A percentile compares a stretch with the other conserved stretches of the same genome.
These are phyloP conservation scores for Tricholoma furcatifolium DNA, from an alignment of 768 basidiomycete species.

Conservation along the genomic window DNA sequence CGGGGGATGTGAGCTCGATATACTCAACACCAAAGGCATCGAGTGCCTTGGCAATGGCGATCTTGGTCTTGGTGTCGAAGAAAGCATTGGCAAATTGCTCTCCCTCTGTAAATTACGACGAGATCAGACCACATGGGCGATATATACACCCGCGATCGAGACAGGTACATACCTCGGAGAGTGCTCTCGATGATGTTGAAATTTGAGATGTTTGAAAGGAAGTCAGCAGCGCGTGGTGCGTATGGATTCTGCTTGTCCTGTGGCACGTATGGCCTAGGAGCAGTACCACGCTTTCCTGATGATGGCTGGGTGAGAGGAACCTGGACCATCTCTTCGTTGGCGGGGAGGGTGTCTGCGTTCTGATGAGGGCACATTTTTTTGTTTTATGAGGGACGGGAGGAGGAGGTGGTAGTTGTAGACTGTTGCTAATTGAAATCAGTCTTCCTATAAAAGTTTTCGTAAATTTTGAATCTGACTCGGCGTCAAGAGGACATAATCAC, in stretches of 20 bases:
- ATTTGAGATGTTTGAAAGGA: conserved; percentile 88
- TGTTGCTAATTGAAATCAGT: conserved; percentile 2
- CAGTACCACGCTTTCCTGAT: conserved; percentile 44
- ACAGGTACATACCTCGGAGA: conserved; percentile 67
- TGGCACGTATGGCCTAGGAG: conserved; percentile 34
- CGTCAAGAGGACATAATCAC: neutral
- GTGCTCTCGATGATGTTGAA: conserved; percentile 98
- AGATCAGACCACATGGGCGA: conserved; percentile 15
- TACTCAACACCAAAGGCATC: conserved; percentile 99
- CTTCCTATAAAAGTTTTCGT: conserved; percentile 15
- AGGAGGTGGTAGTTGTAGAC: conserved; percentile 6
- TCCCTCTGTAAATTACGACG: conserved; percentile 63
- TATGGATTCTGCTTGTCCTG: conserved; percentile 69
- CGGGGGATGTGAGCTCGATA: conserved; percentile 98
- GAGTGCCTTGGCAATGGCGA: conserved; percentile 96
- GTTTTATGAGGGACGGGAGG: conserved; percentile 10
- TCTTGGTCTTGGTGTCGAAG: conserved; percentile 99
- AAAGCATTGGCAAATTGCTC: conserved; percentile 99
- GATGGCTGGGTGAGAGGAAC: conserved; percentile 55
- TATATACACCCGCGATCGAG: neutral
- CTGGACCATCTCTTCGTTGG: conserved; percentile 65
- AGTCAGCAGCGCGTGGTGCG: conserved; percentile 88
- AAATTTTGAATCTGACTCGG: conserved; percentile 18
- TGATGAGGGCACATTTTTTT: conserved; percentile 62
- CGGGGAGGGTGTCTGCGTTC: conserved; percentile 46